Evolutionary conservation across 179 eudicot species (phyloP).

Genomic region (Monotropa hypopitys): DNA sequence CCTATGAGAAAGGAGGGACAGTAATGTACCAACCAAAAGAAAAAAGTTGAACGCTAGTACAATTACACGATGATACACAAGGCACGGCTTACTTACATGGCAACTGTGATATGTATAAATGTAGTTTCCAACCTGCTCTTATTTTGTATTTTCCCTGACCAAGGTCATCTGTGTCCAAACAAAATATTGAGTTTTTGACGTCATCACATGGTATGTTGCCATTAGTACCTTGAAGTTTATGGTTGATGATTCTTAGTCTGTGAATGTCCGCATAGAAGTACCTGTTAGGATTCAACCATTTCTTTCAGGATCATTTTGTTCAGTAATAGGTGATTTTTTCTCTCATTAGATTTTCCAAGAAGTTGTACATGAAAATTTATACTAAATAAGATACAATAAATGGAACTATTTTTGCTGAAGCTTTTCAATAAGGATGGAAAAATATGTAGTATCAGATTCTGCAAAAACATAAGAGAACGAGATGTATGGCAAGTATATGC

Average conservation of each 20-base stretch:
- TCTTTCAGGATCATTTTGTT: background rate
- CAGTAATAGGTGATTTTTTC: background rate
- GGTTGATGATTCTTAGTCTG: constrained; percentile 5
- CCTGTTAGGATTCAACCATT: constrained; percentile 26
- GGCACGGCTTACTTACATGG: constrained; percentile 49
- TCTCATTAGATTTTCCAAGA: background rate
- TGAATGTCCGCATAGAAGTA: constrained; percentile 61
- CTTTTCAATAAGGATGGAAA: background rate
- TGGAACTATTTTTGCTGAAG: background rate
- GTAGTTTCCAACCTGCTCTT: constrained; percentile 65
- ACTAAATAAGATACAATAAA: background rate
- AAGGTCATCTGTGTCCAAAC: constrained; percentile 27
- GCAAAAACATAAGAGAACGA: background rate
- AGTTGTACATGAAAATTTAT: background rate
- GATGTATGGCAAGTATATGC: background rate
- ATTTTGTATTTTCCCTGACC: constrained; percentile 38
- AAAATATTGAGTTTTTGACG: constrained; percentile 23
- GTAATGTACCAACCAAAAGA: background rate
- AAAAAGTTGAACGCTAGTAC: background rate
- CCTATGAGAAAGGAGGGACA: constrained; percentile 31
- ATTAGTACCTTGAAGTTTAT: constrained; percentile 11
- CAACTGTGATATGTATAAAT: constrained; percentile 76
- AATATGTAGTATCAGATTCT: background rate
- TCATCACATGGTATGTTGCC: constrained; percentile 15
- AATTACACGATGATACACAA: background rate